Evolutionary conservation across 768 basidiomycete genomes (phyloP).

Genomic region (Hygrocybe coccinea): DNA sequence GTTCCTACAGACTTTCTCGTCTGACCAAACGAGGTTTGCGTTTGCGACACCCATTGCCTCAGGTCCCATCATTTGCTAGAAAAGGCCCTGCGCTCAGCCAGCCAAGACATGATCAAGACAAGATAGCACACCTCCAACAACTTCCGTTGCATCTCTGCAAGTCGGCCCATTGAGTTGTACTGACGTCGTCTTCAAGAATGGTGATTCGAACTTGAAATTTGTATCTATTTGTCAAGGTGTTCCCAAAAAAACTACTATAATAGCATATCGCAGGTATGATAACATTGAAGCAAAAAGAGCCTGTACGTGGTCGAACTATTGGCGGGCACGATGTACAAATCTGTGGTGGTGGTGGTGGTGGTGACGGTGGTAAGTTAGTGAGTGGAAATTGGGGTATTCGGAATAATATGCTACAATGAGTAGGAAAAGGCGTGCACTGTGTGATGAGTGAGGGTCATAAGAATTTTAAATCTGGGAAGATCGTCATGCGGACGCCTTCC

Average conservation of each 20-base stretch:
- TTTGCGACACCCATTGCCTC: conserved; percentile 97
- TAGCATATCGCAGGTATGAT: neutral
- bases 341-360: too few relatives aligned
- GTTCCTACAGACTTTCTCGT: conserved; percentile 98
- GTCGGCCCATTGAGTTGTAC: conserved; percentile 65
- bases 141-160: conserved; percentile 98
- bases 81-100: conserved; percentile 17
- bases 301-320: too few relatives aligned
- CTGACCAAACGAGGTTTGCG: conserved; percentile 87
- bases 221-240: conserved; percentile 4
- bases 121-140: conserved; percentile 48
- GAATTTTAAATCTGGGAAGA: neutral
- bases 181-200: neutral
- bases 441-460: neutral
- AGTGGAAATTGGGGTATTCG: neutral
- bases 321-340: too few relatives aligned
- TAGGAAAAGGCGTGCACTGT: too few relatives aligned
- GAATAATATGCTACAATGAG: conserved; percentile 8
- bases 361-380: neutral
- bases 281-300: neutral
- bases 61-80: conserved; percentile 99
- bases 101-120: conserved; percentile 41
- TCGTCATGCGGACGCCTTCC: conserved; percentile 27
- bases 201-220: neutral
- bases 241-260: too few relatives aligned